These are phyloP conservation scores for Eucalyptus microcorys DNA, from an alignment of 345 rosid species.

Conservation along the genomic window DNA sequence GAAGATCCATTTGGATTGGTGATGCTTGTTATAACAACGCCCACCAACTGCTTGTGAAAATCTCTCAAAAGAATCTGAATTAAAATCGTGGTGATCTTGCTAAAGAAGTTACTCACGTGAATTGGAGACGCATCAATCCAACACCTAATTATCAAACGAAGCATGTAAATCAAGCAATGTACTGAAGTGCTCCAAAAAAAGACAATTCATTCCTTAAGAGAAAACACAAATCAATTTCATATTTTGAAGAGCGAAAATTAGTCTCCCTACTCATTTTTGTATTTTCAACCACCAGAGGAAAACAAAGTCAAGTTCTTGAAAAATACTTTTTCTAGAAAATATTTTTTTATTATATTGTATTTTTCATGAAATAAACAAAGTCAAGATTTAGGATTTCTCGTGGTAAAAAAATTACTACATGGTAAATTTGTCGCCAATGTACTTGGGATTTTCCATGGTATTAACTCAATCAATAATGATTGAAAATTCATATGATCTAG, in stretches of 20 bases:
- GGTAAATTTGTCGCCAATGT: accelerated
- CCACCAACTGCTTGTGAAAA: not conserved
- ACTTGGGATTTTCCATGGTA: accelerated
- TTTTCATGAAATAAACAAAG: not conserved
- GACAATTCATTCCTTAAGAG: not conserved
- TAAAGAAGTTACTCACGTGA: not conserved
- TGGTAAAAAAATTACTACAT: too few species aligned
- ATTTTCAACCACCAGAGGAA: not conserved
- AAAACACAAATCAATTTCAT: not conserved
- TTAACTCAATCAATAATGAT: too few species aligned
- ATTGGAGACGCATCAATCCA: not conserved
- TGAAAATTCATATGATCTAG: not conserved
- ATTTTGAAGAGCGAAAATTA: not conserved
- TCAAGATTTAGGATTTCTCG: accelerated
- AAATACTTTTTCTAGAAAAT: not conserved
- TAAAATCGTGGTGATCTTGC: not conserved
- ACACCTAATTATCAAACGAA: not conserved
- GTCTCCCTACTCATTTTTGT: not conserved
- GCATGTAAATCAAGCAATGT: not conserved
- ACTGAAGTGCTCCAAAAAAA: not conserved
- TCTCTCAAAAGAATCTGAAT: not conserved
- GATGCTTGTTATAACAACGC: not conserved
- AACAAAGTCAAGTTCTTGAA: not conserved
- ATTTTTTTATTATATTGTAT: not conserved
- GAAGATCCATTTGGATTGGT: not conserved